Base-by-base conservation (phyloP, 208 protist genomes). In the Leishmania turanica region DNA sequence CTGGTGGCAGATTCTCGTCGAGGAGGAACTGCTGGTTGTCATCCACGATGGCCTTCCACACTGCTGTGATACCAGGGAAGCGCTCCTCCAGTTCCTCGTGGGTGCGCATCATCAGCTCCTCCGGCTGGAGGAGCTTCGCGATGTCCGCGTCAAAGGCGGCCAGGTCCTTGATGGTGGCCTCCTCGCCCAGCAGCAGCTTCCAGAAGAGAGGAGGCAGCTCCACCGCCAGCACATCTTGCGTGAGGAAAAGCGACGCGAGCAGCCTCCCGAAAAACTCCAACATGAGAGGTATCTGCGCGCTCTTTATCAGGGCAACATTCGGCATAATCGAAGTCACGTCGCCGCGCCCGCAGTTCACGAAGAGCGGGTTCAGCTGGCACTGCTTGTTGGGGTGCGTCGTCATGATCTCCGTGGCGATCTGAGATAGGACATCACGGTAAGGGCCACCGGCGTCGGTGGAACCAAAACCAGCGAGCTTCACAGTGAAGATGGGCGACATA, bases 181-280 rank as follows among this genome's bases (percentile, higher is more conserved):
- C 79, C 70, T 98, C 93, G 60, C 88, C 86, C 9, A 98, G 89
- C 2, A 99, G 79, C 60, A 88, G 82, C 81, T 99, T 98, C 97
- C 97, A 99, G 78, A 99, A 95, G 4, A 99, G 75, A 21, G 94
- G 88, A 49, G 98, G 95, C 75, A 99, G 89, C 88, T 98, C 92
- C 9, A 99, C 90, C 1, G 96, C 89, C 17, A 99, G 82, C 24
- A 98, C 56, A 70, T 99, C 92, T 51, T 92, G 89, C 11, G 94
- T 95, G 42, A 98, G 75, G 68, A 99, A 96, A 74, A 96, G 97
- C 17, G 96, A 87, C 13, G 97, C 98, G 77, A 99, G 93, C 58
- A 99, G 86, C 83, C 96, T 96, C 27, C 96, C 97, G 64, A 98
- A 92, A 83, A 99, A 99, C 81, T 97, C 91, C 49, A 98, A 91